Conservation (phyloP, 2,329 filamentous ascomycete species). For the Catunica adiposa region DNA sequence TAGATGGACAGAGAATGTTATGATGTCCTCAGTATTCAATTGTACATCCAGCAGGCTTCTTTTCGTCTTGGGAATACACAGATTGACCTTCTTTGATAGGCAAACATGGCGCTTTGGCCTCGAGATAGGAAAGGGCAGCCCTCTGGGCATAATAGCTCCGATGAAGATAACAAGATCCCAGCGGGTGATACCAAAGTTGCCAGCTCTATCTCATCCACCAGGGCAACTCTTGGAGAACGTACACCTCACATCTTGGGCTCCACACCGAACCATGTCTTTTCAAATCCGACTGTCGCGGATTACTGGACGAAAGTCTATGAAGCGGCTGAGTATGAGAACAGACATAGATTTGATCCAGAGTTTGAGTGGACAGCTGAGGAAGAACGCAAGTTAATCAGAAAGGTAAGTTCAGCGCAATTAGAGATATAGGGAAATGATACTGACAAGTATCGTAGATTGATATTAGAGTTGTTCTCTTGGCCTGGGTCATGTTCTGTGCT, state of each 20-base stretch:
- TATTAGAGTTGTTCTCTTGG: slow-evolving; percentile 16
- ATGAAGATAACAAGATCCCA: slow-evolving; percentile 1
- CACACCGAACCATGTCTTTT: slow-evolving; percentile 30
- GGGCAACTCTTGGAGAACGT: slow-evolving; percentile 14
- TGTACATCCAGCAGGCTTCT: background rate
- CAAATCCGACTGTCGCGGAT: slow-evolving; percentile 33
- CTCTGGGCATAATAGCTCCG: background rate
- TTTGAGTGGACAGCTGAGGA: slow-evolving; percentile 30
- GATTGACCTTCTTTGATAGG: too few relatives aligned
- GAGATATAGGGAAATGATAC: background rate
- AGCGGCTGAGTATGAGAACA: slow-evolving; percentile 40
- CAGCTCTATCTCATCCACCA: slow-evolving; percentile 4
- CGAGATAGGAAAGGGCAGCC: background rate
- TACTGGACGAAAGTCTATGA: slow-evolving; percentile 39
- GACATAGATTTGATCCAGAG: slow-evolving; percentile 37
- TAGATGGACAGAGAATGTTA: too few relatives aligned
- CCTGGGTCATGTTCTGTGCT: slow-evolving; percentile 32
- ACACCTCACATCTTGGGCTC: slow-evolving; percentile 12
- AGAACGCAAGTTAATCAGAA: slow-evolving; percentile 29
- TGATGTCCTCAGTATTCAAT: too few relatives aligned
- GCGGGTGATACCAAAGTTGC: too few relatives aligned
- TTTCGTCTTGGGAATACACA: too few relatives aligned
- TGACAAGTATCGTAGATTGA: slow-evolving; percentile 12
- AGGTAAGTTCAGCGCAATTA: slow-evolving; percentile 1
- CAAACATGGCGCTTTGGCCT: background rate